These are phyloP conservation scores for Fusarium tjaetaba DNA, from an alignment of 2,329 filamentous ascomycete genomes.

Conservation along the genomic window DNA sequence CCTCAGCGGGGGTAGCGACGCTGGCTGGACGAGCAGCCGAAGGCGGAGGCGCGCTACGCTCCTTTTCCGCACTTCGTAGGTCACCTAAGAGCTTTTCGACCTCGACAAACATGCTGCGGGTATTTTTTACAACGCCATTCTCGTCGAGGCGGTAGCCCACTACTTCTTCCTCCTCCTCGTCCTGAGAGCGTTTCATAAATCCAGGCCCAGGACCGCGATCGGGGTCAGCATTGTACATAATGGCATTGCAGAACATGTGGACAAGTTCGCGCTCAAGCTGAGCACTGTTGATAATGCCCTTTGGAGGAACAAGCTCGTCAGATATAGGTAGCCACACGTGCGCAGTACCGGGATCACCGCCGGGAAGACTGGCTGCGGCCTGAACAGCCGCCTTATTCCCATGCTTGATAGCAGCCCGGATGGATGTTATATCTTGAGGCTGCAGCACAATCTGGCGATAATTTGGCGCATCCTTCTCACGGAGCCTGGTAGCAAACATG, in stretches of 20 bases:
- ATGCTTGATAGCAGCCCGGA: conserved; percentile 78
- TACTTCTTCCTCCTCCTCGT: conserved; percentile 57
- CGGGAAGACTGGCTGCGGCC: conserved; percentile 68
- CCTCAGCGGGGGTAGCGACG: conserved; percentile 55
- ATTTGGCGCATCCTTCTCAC: conserved; percentile 78
- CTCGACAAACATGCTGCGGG: conserved; percentile 87
- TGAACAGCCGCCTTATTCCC: conserved; percentile 73
- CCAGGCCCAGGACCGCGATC: conserved; percentile 73
- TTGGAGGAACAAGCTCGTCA: conserved; percentile 83
- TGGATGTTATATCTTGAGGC: conserved; percentile 81
- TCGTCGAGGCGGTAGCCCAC: conserved; percentile 77
- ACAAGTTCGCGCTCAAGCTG: conserved; percentile 94
- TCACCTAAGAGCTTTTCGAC: conserved; percentile 82
- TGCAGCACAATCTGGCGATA: conserved; percentile 79
- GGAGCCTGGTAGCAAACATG: conserved; percentile 80
- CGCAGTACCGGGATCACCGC: conserved; percentile 65
- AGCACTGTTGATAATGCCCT: conserved; percentile 89
- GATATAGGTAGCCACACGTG: conserved; percentile 74
- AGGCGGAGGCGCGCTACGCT: conserved; percentile 52
- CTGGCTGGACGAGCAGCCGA: conserved; percentile 50
- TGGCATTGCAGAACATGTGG: conserved; percentile 96
- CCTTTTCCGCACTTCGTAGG: conserved; percentile 78
- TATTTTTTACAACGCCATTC: conserved; percentile 87
- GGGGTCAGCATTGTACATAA: conserved; percentile 96
- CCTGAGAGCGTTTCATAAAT: conserved; percentile 61